Base-by-base conservation (phyloP, 768 basidiomycete genomes). In the Chalciporus piperatus region DNA sequence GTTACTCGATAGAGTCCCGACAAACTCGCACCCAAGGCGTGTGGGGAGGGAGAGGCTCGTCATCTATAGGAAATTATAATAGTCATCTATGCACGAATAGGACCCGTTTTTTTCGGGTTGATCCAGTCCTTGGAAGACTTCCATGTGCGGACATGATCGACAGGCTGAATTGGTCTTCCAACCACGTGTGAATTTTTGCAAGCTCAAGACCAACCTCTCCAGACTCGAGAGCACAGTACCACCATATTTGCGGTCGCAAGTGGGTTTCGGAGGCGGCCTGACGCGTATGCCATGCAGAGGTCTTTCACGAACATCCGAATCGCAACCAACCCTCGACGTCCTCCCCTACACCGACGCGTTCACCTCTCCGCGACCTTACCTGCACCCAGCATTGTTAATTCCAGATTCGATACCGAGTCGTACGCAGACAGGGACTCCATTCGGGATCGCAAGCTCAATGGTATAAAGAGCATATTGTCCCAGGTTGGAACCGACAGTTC, bases 1-100 rank as follows among this genome's bases (percentile, higher is more conserved):
- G 58, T 74, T 85, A 0, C 50, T 79, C 5, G 81, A 83, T 43
- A 74, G 75, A 53, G 62, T 78, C 3, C 82, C 85, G 0, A 69
- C 71, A 42, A 60, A 57, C n/a, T 77, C 75, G 55, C 22, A 76
- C 71, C 32, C 53, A 23, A 61, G 48, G 4, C 81, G 80, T 61
- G 67, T 68, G 3, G 80, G 76, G 11, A 74, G 66, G 55, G 82
- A 85, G 54, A 73, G 73, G 41, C 56, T 86, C 14, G 61, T 83
- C 0, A 78, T 85, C 10, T 62, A 52, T 27, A 50, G 11, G 44
- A 56, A 47, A 43, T 20, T 48, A n/a, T 37, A 37, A 40, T 59
- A 20, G 51, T 40, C 3, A 11, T 25, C 30, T 16, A 23, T 30
- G 12, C 9, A 30, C 12, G 27, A 27, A 9, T 3, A 9, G 27